A percentile compares a stretch with the other conserved stretches of the same genome.
These are phyloP conservation scores for Cornus controversa DNA, from an alignment of 148 eudicot species.

Conservation along the genomic window DNA sequence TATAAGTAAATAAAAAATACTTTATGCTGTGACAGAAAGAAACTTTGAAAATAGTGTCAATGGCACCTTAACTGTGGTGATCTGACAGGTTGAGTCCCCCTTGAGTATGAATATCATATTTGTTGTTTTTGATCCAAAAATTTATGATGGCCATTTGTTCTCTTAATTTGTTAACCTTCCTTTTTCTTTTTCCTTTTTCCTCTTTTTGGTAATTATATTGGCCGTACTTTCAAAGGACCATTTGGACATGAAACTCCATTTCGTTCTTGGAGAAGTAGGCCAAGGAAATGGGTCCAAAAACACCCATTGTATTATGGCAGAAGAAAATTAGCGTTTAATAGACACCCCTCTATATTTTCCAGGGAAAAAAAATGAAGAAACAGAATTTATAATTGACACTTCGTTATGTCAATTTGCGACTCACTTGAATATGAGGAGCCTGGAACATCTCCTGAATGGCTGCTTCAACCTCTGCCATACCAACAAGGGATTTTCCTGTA, in stretches of 20 bases:
- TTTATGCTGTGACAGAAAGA: background rate
- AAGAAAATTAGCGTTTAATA: background rate
- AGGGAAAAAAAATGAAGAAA: background rate
- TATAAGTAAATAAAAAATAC: background rate
- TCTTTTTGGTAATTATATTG: too few relatives aligned
- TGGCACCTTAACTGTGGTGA: background rate
- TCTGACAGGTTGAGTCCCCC: background rate
- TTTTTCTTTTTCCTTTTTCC: too few relatives aligned
- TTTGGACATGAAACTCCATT: background rate
- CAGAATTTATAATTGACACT: background rate
- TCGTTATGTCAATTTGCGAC: conserved; percentile 10
- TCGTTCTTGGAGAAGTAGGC: background rate
- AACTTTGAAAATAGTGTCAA: background rate
- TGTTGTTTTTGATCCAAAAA: background rate
- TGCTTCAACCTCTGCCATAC: conserved; percentile 89
- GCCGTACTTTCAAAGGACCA: background rate
- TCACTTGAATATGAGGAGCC: conserved; percentile 96
- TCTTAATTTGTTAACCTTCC: background rate
- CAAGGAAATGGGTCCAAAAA: background rate
- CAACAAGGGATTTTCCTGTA: conserved; percentile 67
- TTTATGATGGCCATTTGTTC: background rate
- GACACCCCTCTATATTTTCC: background rate
- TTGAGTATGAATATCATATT: background rate
- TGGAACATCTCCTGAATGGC: conserved; percentile 98
- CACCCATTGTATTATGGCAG: background rate